Percentiles rank a stretch among this genome's conserved stretches.
Conservation (phyloP, 2,329 filamentous ascomycete species). For the Diaporthe longicolla region DNA sequence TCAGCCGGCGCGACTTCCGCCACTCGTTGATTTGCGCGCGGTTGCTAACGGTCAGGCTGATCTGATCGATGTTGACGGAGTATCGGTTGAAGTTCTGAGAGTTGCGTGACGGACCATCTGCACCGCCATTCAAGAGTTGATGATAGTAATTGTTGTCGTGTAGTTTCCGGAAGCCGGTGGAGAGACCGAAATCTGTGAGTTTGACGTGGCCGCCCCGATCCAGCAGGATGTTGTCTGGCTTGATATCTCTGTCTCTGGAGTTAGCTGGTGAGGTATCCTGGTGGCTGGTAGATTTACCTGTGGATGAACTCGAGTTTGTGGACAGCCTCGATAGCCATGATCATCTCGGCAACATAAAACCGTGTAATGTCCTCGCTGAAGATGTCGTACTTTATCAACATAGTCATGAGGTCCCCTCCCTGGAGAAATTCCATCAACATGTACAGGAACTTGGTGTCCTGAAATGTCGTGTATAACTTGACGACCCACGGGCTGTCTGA, state of each 20-base stretch:
- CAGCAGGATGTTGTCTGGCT: constrained; percentile 85
- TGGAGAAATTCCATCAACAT: constrained; percentile 88
- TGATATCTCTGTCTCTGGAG: constrained; percentile 73
- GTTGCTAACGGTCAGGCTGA: constrained; percentile 84
- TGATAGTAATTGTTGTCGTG: constrained; percentile 86
- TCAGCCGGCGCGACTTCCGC: constrained; percentile 82
- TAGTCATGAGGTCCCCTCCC: constrained; percentile 86
- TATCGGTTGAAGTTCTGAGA: constrained; percentile 72
- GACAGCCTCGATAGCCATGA: constrained; percentile 84
- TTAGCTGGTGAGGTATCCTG: background rate
- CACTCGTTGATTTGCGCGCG: constrained; percentile 85
- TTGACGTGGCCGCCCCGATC: constrained; percentile 85
- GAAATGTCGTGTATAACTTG: constrained; percentile 84
- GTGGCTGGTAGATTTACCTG: constrained; percentile 62
- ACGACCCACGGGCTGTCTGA: constrained; percentile 87
- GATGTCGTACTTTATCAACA: constrained; percentile 88
- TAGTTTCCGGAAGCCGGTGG: constrained; percentile 83
- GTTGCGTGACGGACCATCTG: constrained; percentile 34
- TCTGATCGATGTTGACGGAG: constrained; percentile 82
- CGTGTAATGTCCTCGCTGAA: constrained; percentile 86
- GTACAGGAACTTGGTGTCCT: constrained; percentile 82
- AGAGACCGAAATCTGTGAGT: constrained; percentile 85
- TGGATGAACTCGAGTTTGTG: constrained; percentile 87
- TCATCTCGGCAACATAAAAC: constrained; percentile 88
- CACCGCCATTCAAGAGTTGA: constrained; percentile 71